Percentiles rank a stretch among this genome's conserved stretches.
Conservation (phyloP, 225 moss, liverwort and hornwort species). For the Polytrichum commune region DNA sequence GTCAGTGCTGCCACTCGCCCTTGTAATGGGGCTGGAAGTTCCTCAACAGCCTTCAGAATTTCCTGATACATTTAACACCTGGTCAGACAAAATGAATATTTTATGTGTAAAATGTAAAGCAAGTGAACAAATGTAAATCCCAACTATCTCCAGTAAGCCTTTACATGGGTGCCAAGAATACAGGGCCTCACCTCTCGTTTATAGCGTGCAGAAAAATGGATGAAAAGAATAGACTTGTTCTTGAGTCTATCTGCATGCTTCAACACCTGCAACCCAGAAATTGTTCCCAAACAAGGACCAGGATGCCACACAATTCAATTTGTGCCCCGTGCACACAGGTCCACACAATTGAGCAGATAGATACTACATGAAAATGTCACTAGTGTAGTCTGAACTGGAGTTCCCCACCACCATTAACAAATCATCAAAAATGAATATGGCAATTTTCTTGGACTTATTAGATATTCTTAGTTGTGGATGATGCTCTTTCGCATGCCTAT, state of each 20-base stretch:
- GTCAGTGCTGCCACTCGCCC: conserved; percentile 70
- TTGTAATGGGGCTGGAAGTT: conserved; percentile 66
- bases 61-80: conserved; percentile 34
- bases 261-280: conserved; percentile 40
- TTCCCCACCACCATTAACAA: too few relatives aligned
- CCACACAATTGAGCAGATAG: too few relatives aligned
- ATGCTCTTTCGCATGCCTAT: neutral
- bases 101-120: too few relatives aligned
- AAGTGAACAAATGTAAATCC: too few relatives aligned
- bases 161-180: neutral
- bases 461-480: too few relatives aligned
- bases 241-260: conserved; percentile 57
- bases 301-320: neutral
- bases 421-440: too few relatives aligned
- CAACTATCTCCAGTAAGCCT: neutral
- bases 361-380: too few relatives aligned
- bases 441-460: too few relatives aligned
- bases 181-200: conserved; percentile 51
- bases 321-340: too few relatives aligned
- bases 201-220: conserved; percentile 92
- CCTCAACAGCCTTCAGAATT: conserved; percentile 62
- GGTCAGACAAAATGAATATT: too few relatives aligned
- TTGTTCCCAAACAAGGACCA: neutral
- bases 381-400: too few relatives aligned
- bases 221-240: conserved; percentile 75